phyloP scores from a whole-genome alignment of 1,284 basidiomycete genomes.

The Cryptococcus hybrid region DNA sequence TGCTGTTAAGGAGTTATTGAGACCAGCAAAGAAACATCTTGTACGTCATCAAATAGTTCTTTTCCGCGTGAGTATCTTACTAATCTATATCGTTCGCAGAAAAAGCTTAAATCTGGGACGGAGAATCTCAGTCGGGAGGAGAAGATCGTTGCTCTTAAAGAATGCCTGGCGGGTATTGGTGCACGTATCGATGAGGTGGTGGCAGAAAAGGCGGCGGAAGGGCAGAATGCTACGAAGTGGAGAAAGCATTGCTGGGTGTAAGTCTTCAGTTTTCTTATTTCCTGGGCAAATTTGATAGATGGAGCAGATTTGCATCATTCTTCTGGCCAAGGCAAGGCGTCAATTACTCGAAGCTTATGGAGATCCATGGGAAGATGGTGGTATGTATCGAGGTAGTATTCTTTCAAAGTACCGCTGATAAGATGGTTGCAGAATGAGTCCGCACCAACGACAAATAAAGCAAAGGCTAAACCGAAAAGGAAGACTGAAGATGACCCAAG shows the following conservation, averaged over 20 bases:
- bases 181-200: slow-evolving; percentile 85
- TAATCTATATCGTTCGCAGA: slow-evolving; percentile 54
- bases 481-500: slow-evolving; percentile 28
- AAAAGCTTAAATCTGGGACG: slow-evolving; percentile 89
- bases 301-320: slow-evolving; percentile 75
- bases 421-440: slow-evolving; percentile 1
- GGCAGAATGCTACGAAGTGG: slow-evolving; percentile 80
- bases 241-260: slow-evolving; percentile 93
- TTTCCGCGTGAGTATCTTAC: neutral
- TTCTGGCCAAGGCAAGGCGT: slow-evolving; percentile 96
- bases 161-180: slow-evolving; percentile 91
- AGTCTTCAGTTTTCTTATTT: slow-evolving; percentile 47
- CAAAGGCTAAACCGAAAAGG: slow-evolving; percentile 27
- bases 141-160: slow-evolving; percentile 93
- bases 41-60: slow-evolving; percentile 53
- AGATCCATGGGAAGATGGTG: slow-evolving; percentile 91
- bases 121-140: slow-evolving; percentile 90
- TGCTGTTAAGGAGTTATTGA: slow-evolving; percentile 89
- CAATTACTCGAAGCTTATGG: slow-evolving; percentile 83
- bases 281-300: neutral
- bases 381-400: slow-evolving; percentile 30
- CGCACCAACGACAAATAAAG: slow-evolving; percentile 20
- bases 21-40: slow-evolving; percentile 95
- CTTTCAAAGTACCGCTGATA: neutral
- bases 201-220: slow-evolving; percentile 67